These are phyloP conservation scores for Myriangium duriaei DNA, from an alignment of 2,329 filamentous ascomycete species.

Conservation along the genomic window DNA sequence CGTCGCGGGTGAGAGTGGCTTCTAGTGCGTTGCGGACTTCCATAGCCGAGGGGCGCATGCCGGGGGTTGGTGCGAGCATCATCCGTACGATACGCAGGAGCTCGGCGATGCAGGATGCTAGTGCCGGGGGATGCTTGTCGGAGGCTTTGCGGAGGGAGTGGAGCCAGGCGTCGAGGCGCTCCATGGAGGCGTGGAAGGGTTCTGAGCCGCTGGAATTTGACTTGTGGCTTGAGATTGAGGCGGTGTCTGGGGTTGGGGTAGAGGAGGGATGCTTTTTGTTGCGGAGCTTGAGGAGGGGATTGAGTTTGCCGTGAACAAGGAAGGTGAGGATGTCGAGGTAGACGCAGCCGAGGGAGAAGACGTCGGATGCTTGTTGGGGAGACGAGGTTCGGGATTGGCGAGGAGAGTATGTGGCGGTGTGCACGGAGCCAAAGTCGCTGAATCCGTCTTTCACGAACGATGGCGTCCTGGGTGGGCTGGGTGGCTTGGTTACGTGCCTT, in stretches of 20 bases:
- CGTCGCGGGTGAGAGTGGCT: conserved; percentile 17
- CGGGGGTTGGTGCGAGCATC: conserved; percentile 31
- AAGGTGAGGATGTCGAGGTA: conserved; percentile 60
- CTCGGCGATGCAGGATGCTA: conserved; percentile 24
- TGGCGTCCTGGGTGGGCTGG: background rate
- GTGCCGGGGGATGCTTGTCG: conserved; percentile 3
- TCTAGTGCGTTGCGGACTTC: conserved; percentile 28
- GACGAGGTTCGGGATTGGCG: background rate
- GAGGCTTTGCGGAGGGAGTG: conserved; percentile 25
- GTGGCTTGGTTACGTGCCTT: background rate
- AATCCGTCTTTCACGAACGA: background rate
- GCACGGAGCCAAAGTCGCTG: background rate
- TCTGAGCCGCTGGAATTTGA: conserved; percentile 39
- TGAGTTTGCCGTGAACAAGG: conserved; percentile 53
- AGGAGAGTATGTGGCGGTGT: conserved; percentile 30
- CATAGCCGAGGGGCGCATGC: conserved; percentile 28
- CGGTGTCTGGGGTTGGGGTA: conserved; percentile 2
- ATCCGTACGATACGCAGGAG: conserved; percentile 28
- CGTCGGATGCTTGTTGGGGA: conserved; percentile 42
- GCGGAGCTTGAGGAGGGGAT: conserved; percentile 54
- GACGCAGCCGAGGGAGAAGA: conserved; percentile 62
- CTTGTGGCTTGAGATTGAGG: conserved; percentile 16
- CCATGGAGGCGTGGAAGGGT: conserved; percentile 59
- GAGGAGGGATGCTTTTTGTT: conserved; percentile 37
- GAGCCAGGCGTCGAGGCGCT: conserved; percentile 45